phyloP scores from a whole-genome alignment of 192 early-diverging fungal species.

The Dimargaris verticillata region DNA sequence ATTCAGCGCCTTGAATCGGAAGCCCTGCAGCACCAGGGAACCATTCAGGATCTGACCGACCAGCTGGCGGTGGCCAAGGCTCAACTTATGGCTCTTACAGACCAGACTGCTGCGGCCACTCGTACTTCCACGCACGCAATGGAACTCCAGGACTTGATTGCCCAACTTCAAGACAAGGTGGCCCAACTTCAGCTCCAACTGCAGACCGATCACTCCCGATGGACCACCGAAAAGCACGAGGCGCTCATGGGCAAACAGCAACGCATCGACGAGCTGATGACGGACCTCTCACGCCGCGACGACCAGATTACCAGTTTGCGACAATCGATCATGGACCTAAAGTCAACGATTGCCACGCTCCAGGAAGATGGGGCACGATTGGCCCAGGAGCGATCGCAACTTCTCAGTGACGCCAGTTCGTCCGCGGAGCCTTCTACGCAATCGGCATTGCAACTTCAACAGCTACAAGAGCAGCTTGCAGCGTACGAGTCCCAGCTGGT shows the following conservation, averaged over 20 bases:
- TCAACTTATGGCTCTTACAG: not conserved
- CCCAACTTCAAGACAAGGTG: not conserved
- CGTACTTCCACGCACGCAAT: not conserved
- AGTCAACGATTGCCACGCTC: no score
- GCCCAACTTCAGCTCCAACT: not conserved
- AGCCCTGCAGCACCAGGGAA: not conserved
- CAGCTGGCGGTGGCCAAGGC: not conserved
- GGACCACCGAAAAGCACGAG: not conserved
- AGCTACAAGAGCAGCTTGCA: no score
- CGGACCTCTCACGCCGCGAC: not conserved
- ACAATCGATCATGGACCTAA: not conserved
- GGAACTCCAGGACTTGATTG: not conserved
- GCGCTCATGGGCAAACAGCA: not conserved
- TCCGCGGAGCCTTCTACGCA: no score
- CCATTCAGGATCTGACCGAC: not conserved
- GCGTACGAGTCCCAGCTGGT: no score
- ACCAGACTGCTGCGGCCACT: no score
- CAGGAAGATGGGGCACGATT: no score
- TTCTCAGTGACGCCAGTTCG: no score
- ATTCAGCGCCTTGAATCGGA: not conserved
- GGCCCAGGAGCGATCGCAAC: no score
- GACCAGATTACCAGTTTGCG: not conserved
- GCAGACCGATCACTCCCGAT: not conserved
- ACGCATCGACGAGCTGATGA: conserved; percentile 1
- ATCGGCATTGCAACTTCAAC: no score